phyloP scores from a whole-genome alignment of 352 stramenopile genomes.

The Plasmopara muralis region DNA sequence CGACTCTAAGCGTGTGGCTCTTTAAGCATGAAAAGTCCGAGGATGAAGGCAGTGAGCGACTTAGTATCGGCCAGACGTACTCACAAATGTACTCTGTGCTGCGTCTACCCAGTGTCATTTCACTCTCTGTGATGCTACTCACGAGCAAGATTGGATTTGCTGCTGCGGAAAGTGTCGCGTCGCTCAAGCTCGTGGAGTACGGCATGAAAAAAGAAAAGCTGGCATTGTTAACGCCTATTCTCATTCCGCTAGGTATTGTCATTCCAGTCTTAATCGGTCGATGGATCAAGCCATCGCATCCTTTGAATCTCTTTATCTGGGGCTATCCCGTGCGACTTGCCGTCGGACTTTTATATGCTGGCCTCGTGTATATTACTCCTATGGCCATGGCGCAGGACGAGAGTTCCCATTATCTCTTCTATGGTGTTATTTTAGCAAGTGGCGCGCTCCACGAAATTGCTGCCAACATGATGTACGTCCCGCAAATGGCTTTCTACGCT shows the following conservation, averaged over 20 bases:
- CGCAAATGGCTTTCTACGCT: conserved; percentile 98
- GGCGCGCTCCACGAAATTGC: conserved; percentile 78
- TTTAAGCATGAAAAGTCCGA: conserved; percentile 88
- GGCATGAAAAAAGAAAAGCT: conserved; percentile 91
- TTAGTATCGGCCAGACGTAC: conserved; percentile 87
- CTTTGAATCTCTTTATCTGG: conserved; percentile 68
- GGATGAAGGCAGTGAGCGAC: conserved; percentile 45
- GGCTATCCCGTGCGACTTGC: conserved; percentile 84
- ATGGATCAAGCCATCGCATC: conserved; percentile 61
- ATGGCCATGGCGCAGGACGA: conserved; percentile 73
- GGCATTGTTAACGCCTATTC: conserved; percentile 77
- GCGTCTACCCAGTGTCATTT: conserved; percentile 79
- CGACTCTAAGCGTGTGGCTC: conserved; percentile 86
- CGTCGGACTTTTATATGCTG: conserved; percentile 77
- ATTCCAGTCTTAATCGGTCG: conserved; percentile 76
- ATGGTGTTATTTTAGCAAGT: conserved; percentile 59
- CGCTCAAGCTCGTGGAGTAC: conserved; percentile 90
- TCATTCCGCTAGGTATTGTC: conserved; percentile 85
- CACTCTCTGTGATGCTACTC: conserved; percentile 84
- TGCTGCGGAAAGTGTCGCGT: conserved; percentile 85
- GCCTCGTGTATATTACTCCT: conserved; percentile 75
- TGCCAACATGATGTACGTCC: conserved; percentile 90
- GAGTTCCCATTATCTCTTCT: conserved; percentile 71
- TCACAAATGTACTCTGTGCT: conserved; percentile 84
- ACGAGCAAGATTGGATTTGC: conserved; percentile 91